These are phyloP conservation scores for Diaporthe humulicola DNA, from an alignment of 2,329 filamentous ascomycete genomes.

Conservation along the genomic window DNA sequence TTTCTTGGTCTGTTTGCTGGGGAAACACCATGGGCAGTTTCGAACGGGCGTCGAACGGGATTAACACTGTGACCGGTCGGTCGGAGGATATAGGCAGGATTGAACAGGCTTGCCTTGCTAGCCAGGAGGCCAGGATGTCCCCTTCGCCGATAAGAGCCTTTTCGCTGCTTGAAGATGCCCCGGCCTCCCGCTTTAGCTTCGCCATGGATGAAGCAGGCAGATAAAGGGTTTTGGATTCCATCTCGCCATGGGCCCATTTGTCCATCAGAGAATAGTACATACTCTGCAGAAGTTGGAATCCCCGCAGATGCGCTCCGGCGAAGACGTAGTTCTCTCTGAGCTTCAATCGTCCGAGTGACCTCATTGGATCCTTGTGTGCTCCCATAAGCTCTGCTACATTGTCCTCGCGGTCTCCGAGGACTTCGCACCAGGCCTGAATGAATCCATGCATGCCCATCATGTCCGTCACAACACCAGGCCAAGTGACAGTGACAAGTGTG, in stretches of 20 bases:
- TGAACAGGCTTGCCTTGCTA: slow-evolving; percentile 16
- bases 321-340: slow-evolving; percentile 11
- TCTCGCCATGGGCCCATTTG: slow-evolving; percentile 16
- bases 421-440: slow-evolving; percentile 12
- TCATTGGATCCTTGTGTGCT: slow-evolving; percentile 15
- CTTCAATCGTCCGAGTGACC: background rate
- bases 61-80: background rate
- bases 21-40: slow-evolving; percentile 17
- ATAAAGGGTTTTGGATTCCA: slow-evolving; percentile 1
- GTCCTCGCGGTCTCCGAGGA: background rate
- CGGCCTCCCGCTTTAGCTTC: slow-evolving; percentile 3
- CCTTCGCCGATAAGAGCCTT: background rate
- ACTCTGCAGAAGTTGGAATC: slow-evolving; percentile 3
- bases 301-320: slow-evolving; percentile 4
- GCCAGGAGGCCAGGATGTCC: background rate
- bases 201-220: background rate
- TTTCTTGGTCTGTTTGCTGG: background rate
- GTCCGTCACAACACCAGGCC: slow-evolving; percentile 4
- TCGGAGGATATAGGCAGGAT: slow-evolving; percentile 12
- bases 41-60: slow-evolving; percentile 5
- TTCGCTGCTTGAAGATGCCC: background rate
- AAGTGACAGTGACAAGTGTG: slow-evolving; percentile 6
- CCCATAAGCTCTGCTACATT: slow-evolving; percentile 5
- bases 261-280: background rate
- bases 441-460: slow-evolving; percentile 24